Percentiles rank a stretch among this genome's conserved stretches.
These are phyloP conservation scores for Crepidotus variabilis DNA, from an alignment of 768 basidiomycete species.

Conservation along the genomic window DNA sequence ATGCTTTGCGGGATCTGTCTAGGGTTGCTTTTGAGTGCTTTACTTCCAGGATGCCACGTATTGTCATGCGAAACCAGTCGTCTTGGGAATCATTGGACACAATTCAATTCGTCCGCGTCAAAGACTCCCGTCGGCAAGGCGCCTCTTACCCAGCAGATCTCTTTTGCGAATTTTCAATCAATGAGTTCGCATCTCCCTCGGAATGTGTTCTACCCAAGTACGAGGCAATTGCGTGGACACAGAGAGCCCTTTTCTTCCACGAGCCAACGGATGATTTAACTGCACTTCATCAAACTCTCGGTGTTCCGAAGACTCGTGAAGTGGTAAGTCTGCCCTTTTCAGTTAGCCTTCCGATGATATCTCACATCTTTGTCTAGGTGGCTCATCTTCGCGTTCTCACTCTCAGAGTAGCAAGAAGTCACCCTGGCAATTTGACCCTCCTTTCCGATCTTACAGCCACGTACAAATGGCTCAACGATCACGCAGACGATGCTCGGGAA, in stretches of 20 bases:
- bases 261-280: slow-evolving; percentile 12
- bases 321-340: slow-evolving; percentile 16
- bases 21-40: slow-evolving; percentile 1
- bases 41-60: slow-evolving; percentile 1
- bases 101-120: slow-evolving; percentile 36
- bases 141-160: slow-evolving; percentile 8
- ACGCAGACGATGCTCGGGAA: slow-evolving; percentile 15
- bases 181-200: slow-evolving; percentile 11
- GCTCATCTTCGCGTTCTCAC: slow-evolving; percentile 13
- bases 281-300: slow-evolving; percentile 13
- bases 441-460: slow-evolving; percentile 18
- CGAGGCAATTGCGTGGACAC: slow-evolving; percentile 22
- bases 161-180: slow-evolving; percentile 1
- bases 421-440: slow-evolving; percentile 7
- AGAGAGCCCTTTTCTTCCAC: slow-evolving; percentile 12
- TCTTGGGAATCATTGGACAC: slow-evolving; percentile 18
- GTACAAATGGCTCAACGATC: slow-evolving; percentile 19
- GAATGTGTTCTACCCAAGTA: slow-evolving; percentile 13
- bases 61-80: slow-evolving; percentile 2
- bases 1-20: background rate
- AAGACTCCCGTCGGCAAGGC: slow-evolving; percentile 7
- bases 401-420: slow-evolving; percentile 11
- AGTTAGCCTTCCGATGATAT: background rate
- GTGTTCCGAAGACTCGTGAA: slow-evolving; percentile 14
- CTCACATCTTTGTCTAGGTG: slow-evolving; percentile 6